These are phyloP conservation scores for Phytophthora pluvialis DNA, from an alignment of 352 stramenopile genomes.

Conservation along the genomic window DNA sequence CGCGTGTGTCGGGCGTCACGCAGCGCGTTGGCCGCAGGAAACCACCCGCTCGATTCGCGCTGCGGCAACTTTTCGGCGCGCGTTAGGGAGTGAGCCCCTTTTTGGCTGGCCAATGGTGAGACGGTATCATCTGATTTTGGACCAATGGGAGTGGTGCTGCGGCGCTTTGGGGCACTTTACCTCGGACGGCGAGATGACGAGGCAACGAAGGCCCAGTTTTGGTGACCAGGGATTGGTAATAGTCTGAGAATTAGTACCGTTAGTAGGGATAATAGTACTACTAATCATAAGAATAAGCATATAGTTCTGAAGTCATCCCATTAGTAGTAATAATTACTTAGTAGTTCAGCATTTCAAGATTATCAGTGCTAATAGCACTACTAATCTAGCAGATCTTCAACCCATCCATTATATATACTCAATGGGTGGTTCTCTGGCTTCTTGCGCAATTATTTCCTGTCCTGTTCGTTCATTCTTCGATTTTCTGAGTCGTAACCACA, in stretches of 20 bases:
- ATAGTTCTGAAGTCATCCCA: too few relatives aligned
- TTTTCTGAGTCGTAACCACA: too few relatives aligned
- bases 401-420: too few relatives aligned
- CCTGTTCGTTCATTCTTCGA: too few relatives aligned
- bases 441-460: too few relatives aligned
- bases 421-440: neutral
- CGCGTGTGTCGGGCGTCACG: neutral
- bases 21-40: conserved; percentile 2
- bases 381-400: neutral
- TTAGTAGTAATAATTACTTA: too few relatives aligned
- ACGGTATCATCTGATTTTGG: conserved; percentile 3
- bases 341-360: too few relatives aligned
- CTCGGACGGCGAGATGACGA: conserved; percentile 9
- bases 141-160: conserved; percentile 19
- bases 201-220: conserved; percentile 18
- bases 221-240: neutral
- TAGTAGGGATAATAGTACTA: too few relatives aligned
- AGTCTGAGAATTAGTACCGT: too few relatives aligned
- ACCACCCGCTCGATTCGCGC: conserved; percentile 12
- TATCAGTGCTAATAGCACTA: too few relatives aligned
- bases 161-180: conserved; percentile 5
- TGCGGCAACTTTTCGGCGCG: conserved; percentile 38
- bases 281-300: too few relatives aligned
- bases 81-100: conserved; percentile 31
- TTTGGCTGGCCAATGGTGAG: conserved; percentile 30